Evolutionary conservation across 805 yeast genomes (phyloP), one percentile per base, ranked within the genome.

Genomic region (Hanseniaspora opuntiae): DNA sequence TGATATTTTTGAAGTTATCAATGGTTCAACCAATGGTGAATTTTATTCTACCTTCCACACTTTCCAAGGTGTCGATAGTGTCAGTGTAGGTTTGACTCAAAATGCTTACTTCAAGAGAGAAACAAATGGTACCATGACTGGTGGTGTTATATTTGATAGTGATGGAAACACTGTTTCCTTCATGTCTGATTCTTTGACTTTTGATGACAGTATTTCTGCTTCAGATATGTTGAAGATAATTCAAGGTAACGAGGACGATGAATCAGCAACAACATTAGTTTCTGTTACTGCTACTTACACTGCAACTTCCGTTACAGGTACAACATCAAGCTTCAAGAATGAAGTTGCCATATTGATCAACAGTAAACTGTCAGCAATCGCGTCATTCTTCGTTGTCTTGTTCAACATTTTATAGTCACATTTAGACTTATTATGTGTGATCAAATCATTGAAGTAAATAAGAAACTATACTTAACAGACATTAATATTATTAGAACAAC

Each of bases 1-100:
- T 59, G 90, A 83, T 66, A 75, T 82, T 59, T 83, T 83, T 63
- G 90, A 84, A 68, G 80, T 79, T 40, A 75, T 81, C 78, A 83
- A 83, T 66, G 67, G 69, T 54, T 78, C 86, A 16, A 77, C 77
- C 58, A 64, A 75, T 25, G 65, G 65, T 49, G 73, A 79, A 55
- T 71, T 84, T 59, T 81, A 71, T 67, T 72, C 87, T 19, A 81
- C 89, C 8, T 68, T 84, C 64, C 93, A 84, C 64, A 86, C 81
- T 62, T 84, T 74, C 72, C 93, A 84, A 66, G 70, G 70, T 39
- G 76, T 81, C 45, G 82, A 69, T 53, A 74, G 76, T 60, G 74
- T 84, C 58, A 75, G 76, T 41, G 67, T 73, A 14, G 93, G 93
- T 57, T 63, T 84, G 48, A 77, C 72, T 56, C 72, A 75, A 33